phyloP scores from a whole-genome alignment of 352 stramenopile genomes.

The Phytophthora foliorum region DNA sequence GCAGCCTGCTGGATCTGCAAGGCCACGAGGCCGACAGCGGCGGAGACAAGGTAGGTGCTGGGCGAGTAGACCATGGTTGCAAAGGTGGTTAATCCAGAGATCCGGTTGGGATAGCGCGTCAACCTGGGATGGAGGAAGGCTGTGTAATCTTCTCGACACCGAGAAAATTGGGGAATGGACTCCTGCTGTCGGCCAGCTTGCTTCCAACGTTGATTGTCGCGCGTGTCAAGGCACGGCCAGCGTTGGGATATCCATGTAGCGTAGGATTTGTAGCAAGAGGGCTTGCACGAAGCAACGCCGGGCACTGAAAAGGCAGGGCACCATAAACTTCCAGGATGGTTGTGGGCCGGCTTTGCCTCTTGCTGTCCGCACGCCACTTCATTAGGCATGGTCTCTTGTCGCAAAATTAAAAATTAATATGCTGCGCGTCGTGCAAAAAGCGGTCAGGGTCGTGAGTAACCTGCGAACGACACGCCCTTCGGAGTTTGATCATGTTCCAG shows the following conservation, averaged over 20 bases:
- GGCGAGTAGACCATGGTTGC: constrained; percentile 40
- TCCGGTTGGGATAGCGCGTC: constrained; percentile 25
- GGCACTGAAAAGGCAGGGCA: not conserved
- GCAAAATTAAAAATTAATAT: constrained; percentile 13
- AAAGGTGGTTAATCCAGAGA: constrained; percentile 21
- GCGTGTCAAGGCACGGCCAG: not conserved
- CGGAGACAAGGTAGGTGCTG: constrained; percentile 38
- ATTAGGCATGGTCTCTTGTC: constrained; percentile 7
- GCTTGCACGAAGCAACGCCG: constrained; percentile 1
- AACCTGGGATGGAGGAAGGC: constrained; percentile 30
- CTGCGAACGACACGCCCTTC: not conserved
- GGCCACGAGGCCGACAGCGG: constrained; percentile 23
- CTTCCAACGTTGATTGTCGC: not conserved
- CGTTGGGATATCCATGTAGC: constrained; percentile 3
- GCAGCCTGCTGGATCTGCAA: constrained; percentile 33
- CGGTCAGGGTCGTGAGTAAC: constrained; percentile 2
- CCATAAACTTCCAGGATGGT: not conserved
- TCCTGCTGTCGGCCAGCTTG: constrained; percentile 3
- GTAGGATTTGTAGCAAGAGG: constrained; percentile 6
- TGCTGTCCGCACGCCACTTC: constrained; percentile 21
- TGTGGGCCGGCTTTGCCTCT: not conserved
- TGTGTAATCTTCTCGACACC: constrained; percentile 37
- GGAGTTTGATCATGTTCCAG: not conserved
- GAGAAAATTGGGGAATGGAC: constrained; percentile 40
- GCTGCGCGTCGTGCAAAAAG: constrained; percentile 3